Conservation (phyloP, 305 asterid genomes). For the Fraxinus velutina region DNA sequence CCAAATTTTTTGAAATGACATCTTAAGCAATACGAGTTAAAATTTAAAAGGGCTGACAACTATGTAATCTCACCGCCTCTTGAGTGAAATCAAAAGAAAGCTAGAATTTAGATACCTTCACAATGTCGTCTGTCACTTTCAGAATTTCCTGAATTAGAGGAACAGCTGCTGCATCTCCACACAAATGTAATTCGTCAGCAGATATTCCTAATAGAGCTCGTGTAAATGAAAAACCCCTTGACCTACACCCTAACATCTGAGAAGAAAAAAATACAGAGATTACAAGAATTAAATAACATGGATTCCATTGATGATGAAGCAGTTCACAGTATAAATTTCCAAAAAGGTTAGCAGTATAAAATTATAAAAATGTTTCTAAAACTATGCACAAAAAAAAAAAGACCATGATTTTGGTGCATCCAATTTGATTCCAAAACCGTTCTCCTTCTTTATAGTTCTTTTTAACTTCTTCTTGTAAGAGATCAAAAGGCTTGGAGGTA, state of each 20-base stretch:
- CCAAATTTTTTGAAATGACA: not conserved
- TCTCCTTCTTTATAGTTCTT: not conserved
- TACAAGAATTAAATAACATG: not conserved
- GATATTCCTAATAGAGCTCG: slow-evolving; percentile 89
- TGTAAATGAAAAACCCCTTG: slow-evolving; percentile 88
- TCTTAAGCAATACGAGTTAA: not conserved
- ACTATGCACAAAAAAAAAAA: not conserved
- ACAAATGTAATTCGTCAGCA: slow-evolving; percentile 83
- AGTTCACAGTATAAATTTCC: not conserved
- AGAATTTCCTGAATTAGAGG: slow-evolving; percentile 78
- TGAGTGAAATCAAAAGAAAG: slow-evolving; percentile 11
- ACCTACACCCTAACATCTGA: slow-evolving; percentile 79
- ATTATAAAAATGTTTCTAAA: not conserved
- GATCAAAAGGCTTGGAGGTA: not conserved
- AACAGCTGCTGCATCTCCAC: slow-evolving; percentile 96
- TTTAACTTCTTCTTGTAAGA: not conserved
- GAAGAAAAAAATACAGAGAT: not conserved
- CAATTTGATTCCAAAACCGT: not conserved
- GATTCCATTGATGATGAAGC: not conserved
- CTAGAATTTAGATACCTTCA: slow-evolving; percentile 42
- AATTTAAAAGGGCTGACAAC: not conserved
- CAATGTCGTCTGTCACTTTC: slow-evolving; percentile 72
- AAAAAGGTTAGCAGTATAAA: not conserved
- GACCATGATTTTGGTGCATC: not conserved
- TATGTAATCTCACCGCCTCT: not conserved